Base-by-base conservation (phyloP, 202 grass and related monocot genomes). In the Digitaria exilis region DNA sequence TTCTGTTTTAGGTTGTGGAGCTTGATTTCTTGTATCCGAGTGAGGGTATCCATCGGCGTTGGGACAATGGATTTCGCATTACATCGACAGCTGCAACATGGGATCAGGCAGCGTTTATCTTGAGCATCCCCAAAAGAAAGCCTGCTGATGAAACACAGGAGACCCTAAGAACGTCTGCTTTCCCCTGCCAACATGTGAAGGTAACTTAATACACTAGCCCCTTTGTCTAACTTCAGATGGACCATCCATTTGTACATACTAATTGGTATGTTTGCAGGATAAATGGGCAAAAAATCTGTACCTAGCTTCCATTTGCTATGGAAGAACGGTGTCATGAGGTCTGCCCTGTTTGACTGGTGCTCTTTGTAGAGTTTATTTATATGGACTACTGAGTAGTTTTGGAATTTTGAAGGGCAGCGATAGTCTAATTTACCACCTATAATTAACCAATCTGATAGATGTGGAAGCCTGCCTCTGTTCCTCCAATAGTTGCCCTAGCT, bases 11-110 rank as follows among this genome's bases (percentile, higher is more conserved):
- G 95, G 95, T 97, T 85, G 95, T 97, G 75, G 95, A 97, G 74
- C 86, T 97, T 90, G 95, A 97, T 68, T 97, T 97, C 73, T 89
- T 95, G 77, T 97, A 97, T 75, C 95, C 95, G 62, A 94, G 92
- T 69, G 95, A 97, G 80, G 95, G 95, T 64, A 91, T 97, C 76
- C 95, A 97, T 78, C 87, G 84, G 56, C 93, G 95, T 68, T 97
- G 92, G 95, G 95, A 97, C 51, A 84, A 76, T 73, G 90, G 90
- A 43, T 95, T 86, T 54, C 92, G 92, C 34, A 97, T 97, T 60
- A 97, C 95, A 51, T 87, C 95, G 16, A 91, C 84, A 55, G 95
- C 95, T 67, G 95, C 95, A 73, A 95, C 95, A 73, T 94, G 81
- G 86, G 92, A 97, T 65, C 95, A 97, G 58, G 80, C 84, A 7